Evolutionary conservation across 2,329 filamentous ascomycete genomes (phyloP).

Genomic region (Juglanconis sp.): DNA sequence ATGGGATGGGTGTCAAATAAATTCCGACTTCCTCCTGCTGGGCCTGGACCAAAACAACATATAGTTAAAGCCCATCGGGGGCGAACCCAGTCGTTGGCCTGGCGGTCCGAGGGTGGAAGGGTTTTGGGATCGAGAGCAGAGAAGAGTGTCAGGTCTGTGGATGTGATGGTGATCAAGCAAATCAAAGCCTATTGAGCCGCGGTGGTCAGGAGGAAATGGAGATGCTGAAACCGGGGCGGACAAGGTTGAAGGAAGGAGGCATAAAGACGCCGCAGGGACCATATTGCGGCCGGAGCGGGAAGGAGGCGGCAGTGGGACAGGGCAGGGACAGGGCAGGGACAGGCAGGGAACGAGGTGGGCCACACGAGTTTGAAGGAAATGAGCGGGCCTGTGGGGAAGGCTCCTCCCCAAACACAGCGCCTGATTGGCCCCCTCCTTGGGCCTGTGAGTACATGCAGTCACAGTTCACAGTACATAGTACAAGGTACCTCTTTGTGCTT

Average conservation of each 20-base stretch:
- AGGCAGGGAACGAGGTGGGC: too few relatives aligned
- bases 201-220: constrained; percentile 12
- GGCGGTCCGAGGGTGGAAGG: not conserved
- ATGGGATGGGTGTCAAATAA: constrained; percentile 1
- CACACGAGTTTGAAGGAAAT: constrained; percentile 9
- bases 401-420: not conserved
- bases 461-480: not conserved
- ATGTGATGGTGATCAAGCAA: constrained; percentile 6
- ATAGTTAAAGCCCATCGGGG: constrained; percentile 11
- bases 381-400: constrained; percentile 12
- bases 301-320: constrained; percentile 5
- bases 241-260: constrained; percentile 4
- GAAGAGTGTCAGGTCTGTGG: constrained; percentile 1
- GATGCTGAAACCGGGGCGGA: constrained; percentile 15
- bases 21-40: constrained; percentile 8
- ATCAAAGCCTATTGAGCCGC: constrained; percentile 7
- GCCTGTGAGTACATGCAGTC: not conserved
- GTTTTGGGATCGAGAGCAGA: not conserved
- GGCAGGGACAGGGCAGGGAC: not conserved
- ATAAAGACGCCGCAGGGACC: not conserved
- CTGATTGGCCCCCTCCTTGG: not conserved
- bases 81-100: constrained; percentile 6
- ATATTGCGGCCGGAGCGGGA: not conserved
- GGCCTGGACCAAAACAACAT: constrained; percentile 14
- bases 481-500: not conserved